A percentile compares a stretch with the other conserved stretches of the same genome.
Conservation (phyloP, 352 stramenopile species). For the Plasmopara halstedii region DNA sequence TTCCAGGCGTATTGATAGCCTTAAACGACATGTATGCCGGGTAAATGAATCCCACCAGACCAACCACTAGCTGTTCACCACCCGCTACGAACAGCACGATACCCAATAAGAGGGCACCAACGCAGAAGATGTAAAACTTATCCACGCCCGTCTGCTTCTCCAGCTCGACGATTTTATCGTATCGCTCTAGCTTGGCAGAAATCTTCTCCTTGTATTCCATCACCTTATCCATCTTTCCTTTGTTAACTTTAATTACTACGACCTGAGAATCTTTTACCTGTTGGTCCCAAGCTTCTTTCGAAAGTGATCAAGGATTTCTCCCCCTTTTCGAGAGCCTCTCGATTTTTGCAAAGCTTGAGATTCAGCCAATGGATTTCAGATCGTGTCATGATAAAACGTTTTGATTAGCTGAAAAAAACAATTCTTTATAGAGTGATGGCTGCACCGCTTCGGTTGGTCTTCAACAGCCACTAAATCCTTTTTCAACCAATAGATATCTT, state of each 20-base stretch:
- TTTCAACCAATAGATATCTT: conserved; percentile 21
- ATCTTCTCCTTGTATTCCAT: conserved; percentile 83
- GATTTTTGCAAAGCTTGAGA: background rate
- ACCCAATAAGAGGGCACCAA: conserved; percentile 32
- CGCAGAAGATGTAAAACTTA: conserved; percentile 85
- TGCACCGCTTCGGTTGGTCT: conserved; percentile 8
- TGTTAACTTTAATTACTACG: background rate
- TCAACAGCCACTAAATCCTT: conserved; percentile 12
- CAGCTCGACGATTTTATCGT: conserved; percentile 76
- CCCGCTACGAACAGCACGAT: conserved; percentile 74
- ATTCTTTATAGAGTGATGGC: conserved; percentile 17
- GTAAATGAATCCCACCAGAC: conserved; percentile 84
- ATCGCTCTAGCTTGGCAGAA: conserved; percentile 66
- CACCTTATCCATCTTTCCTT: conserved; percentile 63
- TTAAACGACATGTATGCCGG: conserved; percentile 87
- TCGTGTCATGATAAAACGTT: conserved; percentile 7
- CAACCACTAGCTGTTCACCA: conserved; percentile 69
- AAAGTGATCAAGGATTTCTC: conserved; percentile 34
- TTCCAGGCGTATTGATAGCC: conserved; percentile 65
- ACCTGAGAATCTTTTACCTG: background rate
- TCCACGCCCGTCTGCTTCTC: conserved; percentile 82
- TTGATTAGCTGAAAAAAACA: conserved; percentile 23
- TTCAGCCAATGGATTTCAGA: conserved; percentile 19
- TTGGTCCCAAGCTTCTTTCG: conserved; percentile 25
- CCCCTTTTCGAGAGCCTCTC: conserved; percentile 3